Base-by-base conservation (phyloP, 306 rosid genomes). In the Trifolium repens region DNA sequence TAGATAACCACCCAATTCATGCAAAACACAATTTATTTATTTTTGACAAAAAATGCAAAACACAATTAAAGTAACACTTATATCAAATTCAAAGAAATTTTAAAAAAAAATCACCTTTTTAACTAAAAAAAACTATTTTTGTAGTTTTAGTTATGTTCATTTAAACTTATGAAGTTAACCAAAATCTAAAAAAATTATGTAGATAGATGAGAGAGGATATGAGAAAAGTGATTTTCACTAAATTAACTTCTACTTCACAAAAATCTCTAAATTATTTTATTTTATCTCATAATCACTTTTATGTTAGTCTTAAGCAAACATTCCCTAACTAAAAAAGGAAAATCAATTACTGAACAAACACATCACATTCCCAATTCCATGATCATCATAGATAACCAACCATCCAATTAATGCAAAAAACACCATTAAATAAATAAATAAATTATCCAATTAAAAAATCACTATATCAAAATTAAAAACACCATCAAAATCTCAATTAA, bases 321-420 rank as follows among this genome's bases (percentile, higher is more conserved):
- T 2, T 8, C 42, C 42, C 42, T 39, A 35, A 22, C 15, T 0
- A 34, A 19, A 30, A 78, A 69, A 76, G 19, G 37, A 7, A 53
- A 75, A 76, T 64, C 71, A 60, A 49, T 61, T 46, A 80, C 76
- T 46, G 49, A 53, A 64, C 62, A 74, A 68, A 71, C 32, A 59
- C 14, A 69, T 44, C 53, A 27, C 19, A 73, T 42, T 61, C 52
- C 4, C 55, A 54, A 54, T 13, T 58, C 73, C 61, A 34, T 42
- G 26, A 76, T 19, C 60, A 72, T 16, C 65, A 7, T 12, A 76
- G 57, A 70, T 49, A 55, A 16, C 15, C 67, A 30, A 30, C 50
- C 68, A 37, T 4, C 40, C 62, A 72, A 47, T 63, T 57, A 60
- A 69, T 32, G 58, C 75, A 65, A 65, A 16, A 32, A 44, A 65